phyloP scores from a whole-genome alignment of 345 rosid genomes.

The Citrus unshiu region DNA sequence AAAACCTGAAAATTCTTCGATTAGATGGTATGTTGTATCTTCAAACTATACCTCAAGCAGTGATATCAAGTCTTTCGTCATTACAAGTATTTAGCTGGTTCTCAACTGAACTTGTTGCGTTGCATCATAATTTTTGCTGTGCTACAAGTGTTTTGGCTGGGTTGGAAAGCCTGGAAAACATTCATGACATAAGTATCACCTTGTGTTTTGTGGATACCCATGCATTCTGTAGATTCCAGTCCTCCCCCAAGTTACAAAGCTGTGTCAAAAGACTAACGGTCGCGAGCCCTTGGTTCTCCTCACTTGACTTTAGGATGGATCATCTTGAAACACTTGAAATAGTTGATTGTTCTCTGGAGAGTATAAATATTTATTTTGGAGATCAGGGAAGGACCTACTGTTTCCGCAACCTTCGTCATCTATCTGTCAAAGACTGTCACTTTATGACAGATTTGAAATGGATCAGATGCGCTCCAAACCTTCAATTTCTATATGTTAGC shows the following conservation, averaged over 20 bases:
- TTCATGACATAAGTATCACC: background rate
- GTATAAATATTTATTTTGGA: too few relatives aligned
- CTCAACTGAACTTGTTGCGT: background rate
- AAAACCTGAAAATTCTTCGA: background rate
- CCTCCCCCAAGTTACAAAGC: background rate
- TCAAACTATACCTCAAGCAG: background rate
- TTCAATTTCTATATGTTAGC: background rate
- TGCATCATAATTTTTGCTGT: background rate
- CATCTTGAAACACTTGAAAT: background rate
- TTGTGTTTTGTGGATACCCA: background rate
- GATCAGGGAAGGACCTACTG: background rate
- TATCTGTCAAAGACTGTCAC: background rate
- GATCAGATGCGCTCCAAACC: background rate
- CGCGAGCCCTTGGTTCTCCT: background rate
- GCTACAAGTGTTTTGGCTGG: background rate
- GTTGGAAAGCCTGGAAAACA: background rate
- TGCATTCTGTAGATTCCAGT: accelerated
- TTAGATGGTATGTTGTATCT: background rate
- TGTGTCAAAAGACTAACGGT: background rate
- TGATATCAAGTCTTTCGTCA: constrained; percentile 17
- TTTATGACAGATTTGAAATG: background rate
- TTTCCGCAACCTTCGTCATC: background rate
- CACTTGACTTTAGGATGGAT: background rate
- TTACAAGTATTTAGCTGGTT: constrained; percentile 11
- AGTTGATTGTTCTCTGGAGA: background rate